phyloP scores from a whole-genome alignment of 805 yeast genomes.

The Metschnikowia gelsemii region DNA sequence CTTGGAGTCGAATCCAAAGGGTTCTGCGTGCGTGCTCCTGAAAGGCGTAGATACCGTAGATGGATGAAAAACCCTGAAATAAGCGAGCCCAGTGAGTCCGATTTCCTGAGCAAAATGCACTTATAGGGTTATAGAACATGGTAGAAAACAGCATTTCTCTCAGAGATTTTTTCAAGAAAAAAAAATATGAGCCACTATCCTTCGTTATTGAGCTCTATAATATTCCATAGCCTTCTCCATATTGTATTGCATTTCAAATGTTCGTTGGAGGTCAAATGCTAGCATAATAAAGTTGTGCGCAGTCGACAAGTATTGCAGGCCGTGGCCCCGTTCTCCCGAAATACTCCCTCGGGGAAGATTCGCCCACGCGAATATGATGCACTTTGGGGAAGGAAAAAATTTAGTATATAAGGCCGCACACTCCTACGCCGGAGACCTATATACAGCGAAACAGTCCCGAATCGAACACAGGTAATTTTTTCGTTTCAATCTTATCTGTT shows the following conservation, averaged over 20 bases:
- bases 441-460: conserved; percentile 2
- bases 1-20: no score
- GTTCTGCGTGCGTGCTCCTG: no score
- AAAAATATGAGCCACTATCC: no score
- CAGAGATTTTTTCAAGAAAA: neutral
- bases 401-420: conserved; percentile 9
- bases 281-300: neutral
- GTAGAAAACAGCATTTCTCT: neutral
- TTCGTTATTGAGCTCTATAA: no score
- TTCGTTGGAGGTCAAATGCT: no score
- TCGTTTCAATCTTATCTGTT: neutral
- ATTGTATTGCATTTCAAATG: conserved; percentile 3
- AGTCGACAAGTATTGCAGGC: neutral
- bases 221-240: no score
- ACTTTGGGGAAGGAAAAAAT: conserved; percentile 5
- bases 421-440: conserved; percentile 8
- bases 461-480: no score
- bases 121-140: no score
- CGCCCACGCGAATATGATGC: conserved; percentile 12
- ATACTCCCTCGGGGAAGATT: conserved; percentile 11
- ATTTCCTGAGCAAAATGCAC: no score
- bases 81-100: no score
- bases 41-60: no score
- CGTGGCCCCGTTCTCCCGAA: conserved; percentile 9
- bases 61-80: no score